These are phyloP conservation scores for Mikania micrantha DNA, from an alignment of 129 eudicot genomes.

Conservation along the genomic window DNA sequence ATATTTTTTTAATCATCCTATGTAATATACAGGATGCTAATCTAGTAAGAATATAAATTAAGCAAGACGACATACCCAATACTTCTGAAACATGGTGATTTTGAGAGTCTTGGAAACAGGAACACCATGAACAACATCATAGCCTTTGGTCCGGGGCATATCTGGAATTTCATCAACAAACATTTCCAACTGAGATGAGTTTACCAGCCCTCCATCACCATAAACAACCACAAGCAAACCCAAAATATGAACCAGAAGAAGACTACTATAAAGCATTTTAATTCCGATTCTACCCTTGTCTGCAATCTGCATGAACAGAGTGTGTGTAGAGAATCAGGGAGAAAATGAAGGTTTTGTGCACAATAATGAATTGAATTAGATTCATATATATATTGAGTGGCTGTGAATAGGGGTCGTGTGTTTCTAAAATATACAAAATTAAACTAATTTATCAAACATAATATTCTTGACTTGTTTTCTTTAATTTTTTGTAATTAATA, in stretches of 20 bases:
- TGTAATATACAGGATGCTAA: too few relatives aligned
- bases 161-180: conserved; percentile 86
- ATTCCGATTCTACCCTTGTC: conserved; percentile 19
- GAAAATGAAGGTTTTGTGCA: conserved; percentile 17
- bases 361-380: conserved; percentile 19
- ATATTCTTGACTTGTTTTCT: too few relatives aligned
- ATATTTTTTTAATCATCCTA: too few relatives aligned
- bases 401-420: too few relatives aligned
- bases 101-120: conserved; percentile 38
- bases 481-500: too few relatives aligned
- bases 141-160: conserved; percentile 72
- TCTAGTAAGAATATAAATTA: too few relatives aligned
- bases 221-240: conserved; percentile 7
- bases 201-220: conserved; percentile 32
- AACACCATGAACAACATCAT: conserved; percentile 34
- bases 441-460: too few relatives aligned
- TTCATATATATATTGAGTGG: conserved; percentile 24
- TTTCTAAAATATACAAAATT: too few relatives aligned
- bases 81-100: conserved; percentile 74
- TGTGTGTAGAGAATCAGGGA: neutral
- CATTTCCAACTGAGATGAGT: conserved; percentile 45
- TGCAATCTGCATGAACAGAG: conserved; percentile 15
- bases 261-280: conserved; percentile 7
- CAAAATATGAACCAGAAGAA: conserved; percentile 19
- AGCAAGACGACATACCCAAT: conserved; percentile 79